Conservation (phyloP, 1,284 basidiomycete genomes). For the Chiua sp. region DNA sequence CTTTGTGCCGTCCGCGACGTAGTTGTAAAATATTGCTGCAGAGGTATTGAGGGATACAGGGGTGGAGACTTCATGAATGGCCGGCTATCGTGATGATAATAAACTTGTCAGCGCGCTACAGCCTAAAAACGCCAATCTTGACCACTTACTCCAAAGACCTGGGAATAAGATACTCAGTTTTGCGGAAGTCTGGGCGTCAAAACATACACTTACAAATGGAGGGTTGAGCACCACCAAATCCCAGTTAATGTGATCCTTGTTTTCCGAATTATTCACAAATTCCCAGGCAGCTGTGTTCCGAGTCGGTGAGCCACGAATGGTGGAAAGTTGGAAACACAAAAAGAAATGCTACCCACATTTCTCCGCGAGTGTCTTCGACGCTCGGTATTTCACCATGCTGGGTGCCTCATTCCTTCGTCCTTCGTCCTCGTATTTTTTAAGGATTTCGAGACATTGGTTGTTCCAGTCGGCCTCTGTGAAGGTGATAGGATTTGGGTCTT, state of each 20-base stretch:
- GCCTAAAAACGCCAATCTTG: neutral
- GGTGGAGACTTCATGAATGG: slow-evolving; percentile 54
- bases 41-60: slow-evolving; percentile 59
- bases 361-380: slow-evolving; percentile 77
- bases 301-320: neutral
- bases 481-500: slow-evolving; percentile 23
- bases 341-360: slow-evolving; percentile 39
- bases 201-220: slow-evolving; percentile 48
- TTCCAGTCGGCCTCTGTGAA: slow-evolving; percentile 71
- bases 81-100: slow-evolving; percentile 34
- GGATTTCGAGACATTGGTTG: slow-evolving; percentile 52
- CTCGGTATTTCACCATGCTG: slow-evolving; percentile 53
- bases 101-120: slow-evolving; percentile 2
- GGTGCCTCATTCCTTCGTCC: slow-evolving; percentile 51
- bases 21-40: slow-evolving; percentile 34
- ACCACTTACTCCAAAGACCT: slow-evolving; percentile 42
- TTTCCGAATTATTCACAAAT: slow-evolving; percentile 51
- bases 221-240: slow-evolving; percentile 64
- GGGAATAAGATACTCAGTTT: neutral
- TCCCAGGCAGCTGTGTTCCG: slow-evolving; percentile 52
- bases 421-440: slow-evolving; percentile 58
- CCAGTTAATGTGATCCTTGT: slow-evolving; percentile 54
- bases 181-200: neutral
- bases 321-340: neutral
- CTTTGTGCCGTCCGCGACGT: slow-evolving; percentile 33